Base-by-base conservation (phyloP, 345 rosid species). In the Camelina neglecta region DNA sequence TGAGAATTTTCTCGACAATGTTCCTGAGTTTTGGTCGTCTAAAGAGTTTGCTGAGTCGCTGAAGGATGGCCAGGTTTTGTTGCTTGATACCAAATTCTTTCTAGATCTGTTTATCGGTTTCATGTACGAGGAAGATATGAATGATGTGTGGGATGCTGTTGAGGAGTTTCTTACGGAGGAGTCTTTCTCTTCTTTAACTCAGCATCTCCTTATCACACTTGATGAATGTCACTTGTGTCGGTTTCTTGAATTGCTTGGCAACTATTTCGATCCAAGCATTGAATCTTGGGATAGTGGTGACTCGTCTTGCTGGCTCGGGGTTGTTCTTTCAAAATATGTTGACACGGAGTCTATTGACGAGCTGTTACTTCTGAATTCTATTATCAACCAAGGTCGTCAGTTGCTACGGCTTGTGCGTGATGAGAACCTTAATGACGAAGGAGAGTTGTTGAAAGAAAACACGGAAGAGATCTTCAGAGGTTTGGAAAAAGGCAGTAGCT, bases 21-120 rank as follows among this genome's bases (percentile, higher is more conserved):
- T 92, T 69, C 97, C 97, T 41, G 93, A 94, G 4, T 94, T 94
- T 72, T 94, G 98, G 98, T 88, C 91, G 0, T 94, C 98, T 11
- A 67, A 54, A 61, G 97, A 92, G 82, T 92, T 94, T 75, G 85
- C 93, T 5, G 91, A 89, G 21, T 85, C 97, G 0, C 81, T 94
- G 38, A 86, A 80, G 81, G 97, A 90, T 74, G 98, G 98, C 10
- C 86, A 88, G 75, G 86, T 94, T 77, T 76, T 94, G 31, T 82
- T 45, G 10, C 74, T 85, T 36, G 98, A 92, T 81, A 78, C 73
- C 1, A 79, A 88, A 16, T 94, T 85, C 86, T 94, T 94, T 74
- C 36, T 79, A 11, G 87, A 92, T 20, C 71, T 89, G 47, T 94
- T 89, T 74, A 47, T 69, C 36, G 83, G 84, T 65, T 83, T 88